These are phyloP conservation scores for Lasiosphaeriaceae sp. DNA, from an alignment of 495 filamentous ascomycete species.

Conservation along the genomic window DNA sequence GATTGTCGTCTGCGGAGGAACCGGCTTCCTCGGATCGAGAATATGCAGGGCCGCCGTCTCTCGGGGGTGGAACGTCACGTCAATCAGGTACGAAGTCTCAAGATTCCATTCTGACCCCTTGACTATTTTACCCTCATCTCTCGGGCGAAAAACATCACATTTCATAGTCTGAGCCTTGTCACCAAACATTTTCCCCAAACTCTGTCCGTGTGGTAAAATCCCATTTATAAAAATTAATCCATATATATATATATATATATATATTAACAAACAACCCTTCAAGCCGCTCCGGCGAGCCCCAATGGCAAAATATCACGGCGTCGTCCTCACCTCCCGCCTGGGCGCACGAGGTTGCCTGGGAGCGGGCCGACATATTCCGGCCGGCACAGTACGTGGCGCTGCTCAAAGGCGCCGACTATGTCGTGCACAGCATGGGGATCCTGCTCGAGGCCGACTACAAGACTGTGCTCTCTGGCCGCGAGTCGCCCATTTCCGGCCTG, in stretches of 20 bases:
- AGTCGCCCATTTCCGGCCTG: constrained; percentile 70
- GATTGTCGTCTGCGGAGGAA: constrained; percentile 88
- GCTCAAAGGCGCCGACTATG: constrained; percentile 69
- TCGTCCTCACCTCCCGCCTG: constrained; percentile 71
- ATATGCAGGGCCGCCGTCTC: constrained; percentile 85
- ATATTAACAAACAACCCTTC: neutral
- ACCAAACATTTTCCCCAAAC: too few relatives aligned
- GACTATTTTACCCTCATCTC: neutral
- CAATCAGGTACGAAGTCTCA: constrained; percentile 61
- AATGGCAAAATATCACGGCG: constrained; percentile 74
- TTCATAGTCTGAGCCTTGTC: neutral
- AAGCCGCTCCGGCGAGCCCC: constrained; percentile 84
- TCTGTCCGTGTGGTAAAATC: too few relatives aligned
- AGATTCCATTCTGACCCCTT: neutral
- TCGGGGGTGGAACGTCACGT: constrained; percentile 83
- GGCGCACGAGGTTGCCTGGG: constrained; percentile 80
- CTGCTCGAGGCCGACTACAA: constrained; percentile 99
- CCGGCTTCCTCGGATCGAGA: constrained; percentile 88
- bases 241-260: too few relatives aligned
- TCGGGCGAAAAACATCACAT: too few relatives aligned
- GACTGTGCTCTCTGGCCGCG: constrained; percentile 75
- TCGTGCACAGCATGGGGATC: constrained; percentile 92
- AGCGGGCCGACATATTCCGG: constrained; percentile 77
- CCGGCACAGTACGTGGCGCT: constrained; percentile 71
- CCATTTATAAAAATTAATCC: too few relatives aligned